phyloP scores from a whole-genome alignment of 306 rosid species.

The Betula pendula region DNA sequence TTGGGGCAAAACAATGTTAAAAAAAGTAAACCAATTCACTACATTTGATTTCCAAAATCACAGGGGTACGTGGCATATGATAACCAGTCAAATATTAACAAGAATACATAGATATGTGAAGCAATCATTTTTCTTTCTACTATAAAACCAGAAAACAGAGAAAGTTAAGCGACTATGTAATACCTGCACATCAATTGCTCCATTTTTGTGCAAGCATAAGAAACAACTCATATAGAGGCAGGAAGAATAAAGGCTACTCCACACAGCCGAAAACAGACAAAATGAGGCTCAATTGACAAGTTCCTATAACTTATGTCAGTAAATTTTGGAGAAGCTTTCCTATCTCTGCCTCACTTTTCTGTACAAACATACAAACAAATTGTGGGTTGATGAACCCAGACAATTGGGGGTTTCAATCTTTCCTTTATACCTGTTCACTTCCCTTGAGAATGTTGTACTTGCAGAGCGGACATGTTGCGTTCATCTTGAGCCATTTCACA shows the following conservation, averaged over 20 bases:
- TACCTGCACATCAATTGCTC: slow-evolving; percentile 5
- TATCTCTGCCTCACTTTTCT: slow-evolving; percentile 40
- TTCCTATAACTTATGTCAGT: slow-evolving; percentile 29
- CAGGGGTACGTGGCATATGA: slow-evolving; percentile 3
- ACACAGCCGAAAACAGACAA: slow-evolving; percentile 5
- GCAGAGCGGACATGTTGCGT: slow-evolving; percentile 99
- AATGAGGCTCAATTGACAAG: slow-evolving; percentile 23
- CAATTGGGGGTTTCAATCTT: slow-evolving; percentile 21
- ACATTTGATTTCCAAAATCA: neutral
- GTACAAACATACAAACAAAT: slow-evolving; percentile 37
- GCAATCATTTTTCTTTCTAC: neutral
- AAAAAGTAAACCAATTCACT: neutral
- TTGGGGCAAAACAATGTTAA: neutral
- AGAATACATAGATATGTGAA: neutral
- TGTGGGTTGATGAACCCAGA: slow-evolving; percentile 27
- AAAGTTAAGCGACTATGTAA: neutral
- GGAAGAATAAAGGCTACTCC: slow-evolving; percentile 14
- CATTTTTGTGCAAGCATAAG: slow-evolving; percentile 15
- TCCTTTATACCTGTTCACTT: slow-evolving; percentile 62
- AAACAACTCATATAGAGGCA: neutral
- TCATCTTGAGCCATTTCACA: slow-evolving; percentile 92
- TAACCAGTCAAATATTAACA: slow-evolving; percentile 2
- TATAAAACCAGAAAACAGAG: neutral
- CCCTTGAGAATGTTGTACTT: slow-evolving; percentile 91
- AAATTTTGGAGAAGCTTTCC: slow-evolving; percentile 31